Conservation (phyloP, 257 asterid species). For the Solanum etuberosum region DNA sequence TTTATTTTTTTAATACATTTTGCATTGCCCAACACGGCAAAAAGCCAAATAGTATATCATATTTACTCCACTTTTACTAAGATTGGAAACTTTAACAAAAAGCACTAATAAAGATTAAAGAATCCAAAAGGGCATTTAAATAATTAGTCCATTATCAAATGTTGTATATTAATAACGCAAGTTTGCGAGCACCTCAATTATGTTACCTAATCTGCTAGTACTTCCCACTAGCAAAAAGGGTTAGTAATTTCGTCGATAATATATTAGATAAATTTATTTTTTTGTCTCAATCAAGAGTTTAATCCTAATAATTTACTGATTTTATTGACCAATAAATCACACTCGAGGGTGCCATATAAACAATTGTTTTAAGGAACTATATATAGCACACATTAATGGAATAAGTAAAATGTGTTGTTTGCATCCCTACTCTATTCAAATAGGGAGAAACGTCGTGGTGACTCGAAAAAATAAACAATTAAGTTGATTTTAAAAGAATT, state of each 20-base stretch:
- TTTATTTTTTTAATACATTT: not conserved
- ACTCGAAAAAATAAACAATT: too few species aligned
- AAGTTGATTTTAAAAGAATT: too few species aligned
- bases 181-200: not conserved
- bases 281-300: too few species aligned
- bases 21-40: not conserved
- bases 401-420: not conserved
- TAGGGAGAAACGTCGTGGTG: too few species aligned
- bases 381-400: not conserved
- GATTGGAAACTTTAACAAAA: not conserved
- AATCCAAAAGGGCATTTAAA: not conserved
- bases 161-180: not conserved
- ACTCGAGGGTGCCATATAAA: not conserved
- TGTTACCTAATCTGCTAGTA: not conserved
- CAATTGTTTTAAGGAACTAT: not conserved
- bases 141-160: not conserved
- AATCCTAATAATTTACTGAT: not conserved
- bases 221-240: not conserved
- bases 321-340: not conserved
- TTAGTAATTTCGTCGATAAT: not conserved
- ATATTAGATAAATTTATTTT: not conserved
- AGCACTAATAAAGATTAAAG: not conserved
- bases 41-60: not conserved
- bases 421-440: too few species aligned
- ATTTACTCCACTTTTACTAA: not conserved